Base-by-base conservation (phyloP, 768 basidiomycete species). In the Pisolithus orientalis region DNA sequence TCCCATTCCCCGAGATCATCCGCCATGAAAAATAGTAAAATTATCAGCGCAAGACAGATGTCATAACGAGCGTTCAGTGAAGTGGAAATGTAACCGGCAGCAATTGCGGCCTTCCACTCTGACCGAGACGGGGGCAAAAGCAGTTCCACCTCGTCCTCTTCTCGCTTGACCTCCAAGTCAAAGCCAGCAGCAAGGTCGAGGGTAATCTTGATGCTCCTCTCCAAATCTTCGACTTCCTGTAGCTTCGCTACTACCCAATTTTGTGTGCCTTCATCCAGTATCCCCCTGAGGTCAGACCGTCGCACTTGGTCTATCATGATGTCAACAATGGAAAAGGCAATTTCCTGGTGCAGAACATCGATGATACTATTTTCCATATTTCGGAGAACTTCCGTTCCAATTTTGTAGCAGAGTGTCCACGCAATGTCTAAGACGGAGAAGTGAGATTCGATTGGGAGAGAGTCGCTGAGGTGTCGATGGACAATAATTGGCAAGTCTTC, bases 11-110 rank as follows among this genome's bases (percentile, higher is more conserved):
- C 69, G n/a, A 85, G 68, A 38, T 83, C 79, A 25, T 84, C 80
- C 6, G 80, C 75, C 47, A 87, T 72, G 72, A 89, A 88, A 64
- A 89, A 84, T 16, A 91, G 73, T 27, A 90, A 66, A 24, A 77
- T 75, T 47, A 88, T 69, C 43, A 92, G 69, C 10, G 81, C 76
- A 21, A 88, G 72, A 54, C 80, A 80, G 31, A 91, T 73, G 50
- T 90, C 86, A 64, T 91, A 90, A 64, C 90, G 78, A 11, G 85
- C 88, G 55, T 82, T 75, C 44, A 88, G 72, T 4, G 86, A 77
- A 47, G 76, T 78, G 14, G 75, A 72, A 34, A 79, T 72, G 63
- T 89, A 93, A 29, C 78, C 72, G 25, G 85, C 75, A 31, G 80
- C 79, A 31, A 88, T 70, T 29, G 80, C 80, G 50, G 74, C 76